Base-by-base conservation (phyloP, 2,329 filamentous ascomycete species). In the Dryadomyces sulphureus region DNA sequence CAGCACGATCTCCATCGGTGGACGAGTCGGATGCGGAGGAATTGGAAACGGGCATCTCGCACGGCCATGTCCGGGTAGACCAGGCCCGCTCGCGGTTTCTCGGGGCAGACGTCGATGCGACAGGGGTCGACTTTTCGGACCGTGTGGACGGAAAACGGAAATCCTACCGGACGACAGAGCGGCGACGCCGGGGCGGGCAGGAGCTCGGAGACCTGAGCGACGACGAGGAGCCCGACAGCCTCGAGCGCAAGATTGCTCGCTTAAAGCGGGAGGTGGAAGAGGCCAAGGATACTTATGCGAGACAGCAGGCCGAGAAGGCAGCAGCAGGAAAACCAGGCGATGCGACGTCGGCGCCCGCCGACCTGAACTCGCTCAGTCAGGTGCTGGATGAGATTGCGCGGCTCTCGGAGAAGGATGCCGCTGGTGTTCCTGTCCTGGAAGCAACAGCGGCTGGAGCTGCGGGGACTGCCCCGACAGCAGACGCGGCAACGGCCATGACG, bases 41-140 rank as follows among this genome's bases (percentile, higher is more conserved):
- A 41, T 77, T 82, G 39, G 63, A 61, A 5, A 70, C 75, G 27
- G 77, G 75, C 47, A 86, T 98, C 46, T 87, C 84, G 53, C 81
- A 81, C 53, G 79, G 83, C 32, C 76, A 80, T 21, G 67, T 96
- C 8, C 81, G 84, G 51, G 79, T 87, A 52, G 75, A 85, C 55
- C 75, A 86, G 59, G 92, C 92, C 38, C 81, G 90, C 47, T 79
- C 76, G 27, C 77, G 80, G 38, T 98, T 98, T 60, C 70, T 81
- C 46, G 80, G 84, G 2, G 70, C 83, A 9, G 73, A 77, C 36
- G 77, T 94, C 27, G 84, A 94, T 58, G 81, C 87, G 6, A 73
- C 74, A 44, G 78, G 82, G 20, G 85, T 83, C 21, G 86, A 95
- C 62, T 92, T 95, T 61, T 94, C 89, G 2, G 89, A 95, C 62